Evolutionary conservation across 768 basidiomycete genomes (phyloP).

Genomic region (Xerocomus spinulosus): DNA sequence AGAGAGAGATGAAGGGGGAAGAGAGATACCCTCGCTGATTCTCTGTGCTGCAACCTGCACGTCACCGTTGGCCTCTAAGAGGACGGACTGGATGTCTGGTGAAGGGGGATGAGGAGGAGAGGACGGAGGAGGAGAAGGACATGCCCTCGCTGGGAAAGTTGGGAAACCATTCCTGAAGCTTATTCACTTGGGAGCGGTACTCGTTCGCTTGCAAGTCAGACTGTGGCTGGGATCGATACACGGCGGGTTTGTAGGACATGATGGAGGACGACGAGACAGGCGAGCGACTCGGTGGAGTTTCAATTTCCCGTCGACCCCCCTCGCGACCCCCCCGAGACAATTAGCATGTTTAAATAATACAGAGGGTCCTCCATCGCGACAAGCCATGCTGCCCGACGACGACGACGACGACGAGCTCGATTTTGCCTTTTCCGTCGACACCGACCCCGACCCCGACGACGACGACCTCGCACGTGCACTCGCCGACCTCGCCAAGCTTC

Average conservation of each 20-base stretch:
- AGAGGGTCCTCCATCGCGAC: neutral
- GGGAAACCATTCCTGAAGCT: slow-evolving; percentile 71
- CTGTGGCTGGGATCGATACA: slow-evolving; percentile 23
- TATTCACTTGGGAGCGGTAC: slow-evolving; percentile 50
- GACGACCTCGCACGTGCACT: slow-evolving; percentile 66
- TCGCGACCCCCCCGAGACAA: slow-evolving; percentile 13
- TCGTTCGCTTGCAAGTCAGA: slow-evolving; percentile 33
- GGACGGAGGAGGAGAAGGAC: slow-evolving; percentile 11
- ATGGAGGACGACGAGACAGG: neutral
- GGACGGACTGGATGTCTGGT: slow-evolving; percentile 61
- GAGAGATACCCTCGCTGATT: slow-evolving; percentile 62
- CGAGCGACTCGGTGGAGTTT: slow-evolving; percentile 19
- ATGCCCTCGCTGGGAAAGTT: slow-evolving; percentile 66
- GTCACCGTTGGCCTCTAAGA: slow-evolving; percentile 67
- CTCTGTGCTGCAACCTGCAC: slow-evolving; percentile 63
- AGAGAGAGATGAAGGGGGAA: neutral
- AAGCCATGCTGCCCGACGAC: neutral
- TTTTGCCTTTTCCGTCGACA: slow-evolving; percentile 15
- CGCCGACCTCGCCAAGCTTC: slow-evolving; percentile 60
- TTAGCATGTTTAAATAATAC: neutral
- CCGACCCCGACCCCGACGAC: slow-evolving; percentile 40
- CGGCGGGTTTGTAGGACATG: slow-evolving; percentile 32
- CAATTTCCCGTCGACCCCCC: slow-evolving; percentile 10
- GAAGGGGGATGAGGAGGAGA: slow-evolving; percentile 26
- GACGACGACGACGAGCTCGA: slow-evolving; percentile 24